Evolutionary conservation across 495 filamentous ascomycete species (phyloP).

Genomic region (Pseudomonodictys pantanalensis): DNA sequence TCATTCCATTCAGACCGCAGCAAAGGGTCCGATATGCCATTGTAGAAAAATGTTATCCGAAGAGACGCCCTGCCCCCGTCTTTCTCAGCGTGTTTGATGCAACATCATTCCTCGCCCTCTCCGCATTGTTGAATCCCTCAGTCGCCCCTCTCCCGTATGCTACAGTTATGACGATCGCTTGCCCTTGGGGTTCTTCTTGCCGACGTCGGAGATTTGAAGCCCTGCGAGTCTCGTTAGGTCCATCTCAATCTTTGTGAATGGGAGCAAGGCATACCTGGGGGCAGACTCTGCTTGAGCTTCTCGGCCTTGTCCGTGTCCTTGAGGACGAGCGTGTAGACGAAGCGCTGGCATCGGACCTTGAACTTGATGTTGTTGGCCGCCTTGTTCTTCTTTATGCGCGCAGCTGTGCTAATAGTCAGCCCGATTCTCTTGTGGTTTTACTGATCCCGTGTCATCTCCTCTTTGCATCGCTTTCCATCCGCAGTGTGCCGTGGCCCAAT

Average conservation of each 20-base stretch:
- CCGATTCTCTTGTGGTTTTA: no score
- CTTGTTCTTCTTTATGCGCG: slow-evolving; percentile 95
- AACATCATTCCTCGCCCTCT: not conserved
- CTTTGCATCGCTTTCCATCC: no score
- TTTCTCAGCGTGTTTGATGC: not conserved
- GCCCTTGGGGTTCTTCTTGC: slow-evolving; percentile 69
- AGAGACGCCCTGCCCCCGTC: slow-evolving; percentile 13
- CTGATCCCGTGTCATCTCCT: no score
- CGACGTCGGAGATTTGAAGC: slow-evolving; percentile 72
- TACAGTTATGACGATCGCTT: slow-evolving; percentile 35
- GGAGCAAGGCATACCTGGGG: slow-evolving; percentile 69
- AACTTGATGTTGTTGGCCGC: slow-evolving; percentile 91
- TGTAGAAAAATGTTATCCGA: slow-evolving; percentile 10
- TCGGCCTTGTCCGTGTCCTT: slow-evolving; percentile 98
- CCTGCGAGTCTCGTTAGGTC: slow-evolving; percentile 49
- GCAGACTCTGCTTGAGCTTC: slow-evolving; percentile 99
- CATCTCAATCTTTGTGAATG: slow-evolving; percentile 8
- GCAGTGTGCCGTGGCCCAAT: no score
- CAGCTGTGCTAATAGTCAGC: slow-evolving; percentile 56
- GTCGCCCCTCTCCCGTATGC: slow-evolving; percentile 17
- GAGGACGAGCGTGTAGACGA: slow-evolving; percentile 95
- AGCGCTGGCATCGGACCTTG: slow-evolving; percentile 96
- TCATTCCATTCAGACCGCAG: slow-evolving; percentile 11
- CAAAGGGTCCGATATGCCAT: slow-evolving; percentile 5
- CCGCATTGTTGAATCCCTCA: not conserved